Evolutionary conservation across 2,329 filamentous ascomycete genomes (phyloP).

Genomic region (Chalaropsis thielavioides): DNA sequence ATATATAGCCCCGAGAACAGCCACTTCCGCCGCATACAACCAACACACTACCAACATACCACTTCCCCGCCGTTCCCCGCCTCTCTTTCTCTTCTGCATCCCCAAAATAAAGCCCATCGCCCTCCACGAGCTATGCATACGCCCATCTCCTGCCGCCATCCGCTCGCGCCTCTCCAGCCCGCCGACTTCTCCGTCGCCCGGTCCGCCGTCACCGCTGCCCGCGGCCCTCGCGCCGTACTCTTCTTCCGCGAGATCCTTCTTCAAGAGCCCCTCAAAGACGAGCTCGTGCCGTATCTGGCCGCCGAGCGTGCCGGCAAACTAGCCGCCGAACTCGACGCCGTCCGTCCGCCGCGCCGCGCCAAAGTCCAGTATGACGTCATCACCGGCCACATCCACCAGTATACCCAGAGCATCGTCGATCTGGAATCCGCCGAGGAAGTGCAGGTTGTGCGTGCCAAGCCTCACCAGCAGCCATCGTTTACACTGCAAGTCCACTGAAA

Average conservation of each 20-base stretch:
- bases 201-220: conserved; percentile 26
- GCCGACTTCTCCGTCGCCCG: conserved; percentile 37
- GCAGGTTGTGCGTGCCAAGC: conserved; percentile 18
- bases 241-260: conserved; percentile 47
- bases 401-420: conserved; percentile 29
- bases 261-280: conserved; percentile 45
- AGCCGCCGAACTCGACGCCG: conserved; percentile 25
- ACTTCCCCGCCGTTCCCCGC: background rate
- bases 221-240: conserved; percentile 22
- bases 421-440: conserved; percentile 21
- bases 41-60: no score
- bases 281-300: conserved; percentile 41
- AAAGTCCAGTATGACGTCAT: conserved; percentile 33
- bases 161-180: conserved; percentile 35
- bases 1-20: no score
- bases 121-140: background rate
- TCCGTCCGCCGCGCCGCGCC: conserved; percentile 30
- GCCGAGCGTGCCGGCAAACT: conserved; percentile 42
- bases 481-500: conserved; percentile 22
- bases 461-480: conserved; percentile 27
- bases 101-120: no score
- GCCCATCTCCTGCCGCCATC: conserved; percentile 22
- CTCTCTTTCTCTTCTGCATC: background rate
- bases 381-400: conserved; percentile 22
- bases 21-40: no score